Evolutionary conservation across 2,329 filamentous ascomycete species (phyloP), one percentile per base, ranked within the genome.

Genomic region (Metarhizium anisopliae): DNA sequence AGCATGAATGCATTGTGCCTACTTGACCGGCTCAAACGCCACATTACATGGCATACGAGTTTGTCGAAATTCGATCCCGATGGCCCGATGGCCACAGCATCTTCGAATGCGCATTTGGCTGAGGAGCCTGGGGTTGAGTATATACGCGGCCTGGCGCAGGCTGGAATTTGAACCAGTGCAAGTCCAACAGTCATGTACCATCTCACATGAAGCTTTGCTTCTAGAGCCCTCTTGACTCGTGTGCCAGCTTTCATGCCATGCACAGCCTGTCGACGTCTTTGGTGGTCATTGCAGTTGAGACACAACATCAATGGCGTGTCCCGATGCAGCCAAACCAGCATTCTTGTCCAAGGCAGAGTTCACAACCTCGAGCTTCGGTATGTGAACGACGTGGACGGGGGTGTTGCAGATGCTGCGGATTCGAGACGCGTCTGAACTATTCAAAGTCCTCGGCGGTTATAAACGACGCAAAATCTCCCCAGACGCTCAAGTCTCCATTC

Each of bases 401-500:
- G 7, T 25, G 30, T 51, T 25, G 38, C 51, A 32, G 38, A 40
- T 6, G n/a, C 55, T 36, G 51, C 47, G 50, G 47, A 56, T 58
- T 25, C 18, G 20, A 13, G 35, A 52, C 56, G 56, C 51, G 56
- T 56, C 29, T 50, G 40, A n/a, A n/a, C n/a, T 11, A 20, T 45
- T 45, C n/a, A 4, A 5, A 20, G 16, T 47, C 16, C 36, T 29
- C 35, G 32, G 53, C 60, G 59, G 66, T 67, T 68, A 68, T 68
- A 68, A 62, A 62, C 58, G 54, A 57, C 55, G 29, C 53, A 52
- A 49, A 40, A 57, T 66, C 66, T 61, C 55, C 25, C 50, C 57
- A 56, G 56, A 45, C 13, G 25, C 4, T 49, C 36, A 10, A 38
- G 59, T 7, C 32, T 11, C 7, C 32, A 35, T 7, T 35, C 32